A percentile compares a stretch with the other conserved stretches of the same genome.
phyloP scores from a whole-genome alignment of 1,284 basidiomycete species.

The Ganoderma leucocontextum region DNA sequence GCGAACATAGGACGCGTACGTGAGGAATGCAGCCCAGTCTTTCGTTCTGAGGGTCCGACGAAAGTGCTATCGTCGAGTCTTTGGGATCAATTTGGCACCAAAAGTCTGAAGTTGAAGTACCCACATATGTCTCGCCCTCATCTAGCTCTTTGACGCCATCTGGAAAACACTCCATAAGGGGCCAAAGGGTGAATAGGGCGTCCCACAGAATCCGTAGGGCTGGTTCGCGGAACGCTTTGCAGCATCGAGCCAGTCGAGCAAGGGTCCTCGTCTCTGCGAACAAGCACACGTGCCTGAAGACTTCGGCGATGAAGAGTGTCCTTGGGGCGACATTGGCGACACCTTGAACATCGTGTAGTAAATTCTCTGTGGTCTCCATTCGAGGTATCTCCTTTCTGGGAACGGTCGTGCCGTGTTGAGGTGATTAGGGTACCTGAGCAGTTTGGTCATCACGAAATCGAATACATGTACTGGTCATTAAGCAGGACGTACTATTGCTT shows the following conservation, averaged over 20 bases:
- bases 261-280: neutral
- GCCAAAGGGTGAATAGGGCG: neutral
- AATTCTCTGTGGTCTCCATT: neutral
- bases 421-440: neutral
- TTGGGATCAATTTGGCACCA: neutral
- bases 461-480: neutral
- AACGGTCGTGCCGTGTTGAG: neutral
- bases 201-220: neutral
- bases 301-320: constrained; percentile 1
- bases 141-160: neutral
- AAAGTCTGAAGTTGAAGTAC: neutral
- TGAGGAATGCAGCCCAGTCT: constrained; percentile 3
- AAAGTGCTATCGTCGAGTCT: neutral
- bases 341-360: neutral
- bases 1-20: neutral
- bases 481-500: neutral
- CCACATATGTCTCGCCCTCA: neutral
- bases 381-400: neutral
- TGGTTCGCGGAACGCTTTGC: neutral
- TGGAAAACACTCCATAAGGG: neutral
- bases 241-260: neutral
- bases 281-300: neutral
- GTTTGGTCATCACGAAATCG: neutral
- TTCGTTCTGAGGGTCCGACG: neutral
- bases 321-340: neutral